A percentile compares a stretch with the other conserved stretches of the same genome.
These are phyloP conservation scores for Pyropia yezoensis DNA, from an alignment of 23 red algal species.

Conservation along the genomic window DNA sequence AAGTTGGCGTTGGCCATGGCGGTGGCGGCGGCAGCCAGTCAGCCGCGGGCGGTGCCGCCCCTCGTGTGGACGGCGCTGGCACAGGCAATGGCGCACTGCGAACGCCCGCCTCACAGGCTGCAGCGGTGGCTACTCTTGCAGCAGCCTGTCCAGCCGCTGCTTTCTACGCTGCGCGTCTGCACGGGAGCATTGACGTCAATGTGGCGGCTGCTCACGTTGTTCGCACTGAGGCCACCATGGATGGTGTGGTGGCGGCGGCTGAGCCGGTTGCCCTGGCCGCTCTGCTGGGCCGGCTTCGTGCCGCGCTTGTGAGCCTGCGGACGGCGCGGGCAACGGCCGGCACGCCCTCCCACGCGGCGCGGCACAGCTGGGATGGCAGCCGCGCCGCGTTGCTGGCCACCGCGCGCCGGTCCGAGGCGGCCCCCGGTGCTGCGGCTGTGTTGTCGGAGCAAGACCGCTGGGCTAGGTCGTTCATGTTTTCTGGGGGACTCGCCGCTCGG, in stretches of 20 bases:
- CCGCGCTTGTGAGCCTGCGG: constrained; percentile 13
- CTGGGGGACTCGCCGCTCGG: no score
- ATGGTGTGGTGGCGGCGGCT: constrained; percentile 40
- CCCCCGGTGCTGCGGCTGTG: not conserved
- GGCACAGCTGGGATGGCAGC: constrained; percentile 15
- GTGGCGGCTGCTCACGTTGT: constrained; percentile 32
- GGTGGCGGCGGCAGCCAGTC: not conserved
- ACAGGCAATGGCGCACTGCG: constrained; percentile 6
- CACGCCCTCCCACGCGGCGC: constrained; percentile 11
- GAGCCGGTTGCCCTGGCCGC: constrained; percentile 39
- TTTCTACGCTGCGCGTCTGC: constrained; percentile 41
- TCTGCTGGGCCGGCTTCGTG: constrained; percentile 23
- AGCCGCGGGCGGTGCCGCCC: not conserved
- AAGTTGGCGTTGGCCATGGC: not conserved
- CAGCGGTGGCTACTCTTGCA: constrained; percentile 36
- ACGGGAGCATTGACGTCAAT: constrained; percentile 47
- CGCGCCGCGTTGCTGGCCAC: not conserved
- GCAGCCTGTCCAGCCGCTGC: constrained; percentile 42
- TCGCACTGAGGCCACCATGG: constrained; percentile 28
- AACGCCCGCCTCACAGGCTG: not conserved
- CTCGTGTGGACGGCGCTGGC: not conserved
- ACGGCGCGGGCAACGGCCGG: not conserved
- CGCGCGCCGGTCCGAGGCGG: not conserved
- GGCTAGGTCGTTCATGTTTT: no score
- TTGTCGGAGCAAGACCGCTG: constrained; percentile 6